These are phyloP conservation scores for Colletotrichum agaves DNA, from an alignment of 2,329 filamentous ascomycete genomes.

Conservation along the genomic window DNA sequence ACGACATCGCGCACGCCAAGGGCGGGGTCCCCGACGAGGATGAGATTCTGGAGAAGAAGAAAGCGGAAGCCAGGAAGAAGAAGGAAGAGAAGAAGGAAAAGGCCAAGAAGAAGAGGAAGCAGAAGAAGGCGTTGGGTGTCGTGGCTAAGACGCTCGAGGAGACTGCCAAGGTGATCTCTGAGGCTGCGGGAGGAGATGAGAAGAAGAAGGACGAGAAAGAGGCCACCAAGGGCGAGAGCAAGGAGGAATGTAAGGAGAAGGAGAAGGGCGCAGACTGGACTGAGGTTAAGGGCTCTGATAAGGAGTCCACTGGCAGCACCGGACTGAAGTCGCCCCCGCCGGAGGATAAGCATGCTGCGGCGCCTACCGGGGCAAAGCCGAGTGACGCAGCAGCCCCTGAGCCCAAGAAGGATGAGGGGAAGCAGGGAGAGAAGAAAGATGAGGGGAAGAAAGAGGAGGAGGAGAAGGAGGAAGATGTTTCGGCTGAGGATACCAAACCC, in stretches of 20 bases:
- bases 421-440: constrained; percentile 7
- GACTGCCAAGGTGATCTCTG: constrained; percentile 38
- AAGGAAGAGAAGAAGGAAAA: constrained; percentile 43
- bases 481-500: constrained; percentile 15
- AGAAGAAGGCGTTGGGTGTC: constrained; percentile 22
- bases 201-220: constrained; percentile 30
- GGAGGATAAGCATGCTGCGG: not conserved
- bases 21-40: constrained; percentile 65
- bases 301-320: constrained; percentile 17
- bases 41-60: constrained; percentile 45
- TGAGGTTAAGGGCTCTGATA: constrained; percentile 24
- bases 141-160: constrained; percentile 37
- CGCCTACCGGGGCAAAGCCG: constrained; percentile 9
- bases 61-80: constrained; percentile 42
- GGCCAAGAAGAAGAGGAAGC: constrained; percentile 41
- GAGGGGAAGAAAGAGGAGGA: not conserved
- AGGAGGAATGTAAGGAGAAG: constrained; percentile 38
- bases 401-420: constrained; percentile 23
- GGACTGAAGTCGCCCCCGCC: not conserved
- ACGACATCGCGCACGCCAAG: constrained; percentile 70
- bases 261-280: constrained; percentile 33
- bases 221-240: constrained; percentile 36
- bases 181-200: constrained; percentile 21
- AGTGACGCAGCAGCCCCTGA: constrained; percentile 3
- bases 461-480: constrained; percentile 4